These are phyloP conservation scores for Antrodiella citrinella DNA, from an alignment of 768 basidiomycete genomes.

Conservation along the genomic window DNA sequence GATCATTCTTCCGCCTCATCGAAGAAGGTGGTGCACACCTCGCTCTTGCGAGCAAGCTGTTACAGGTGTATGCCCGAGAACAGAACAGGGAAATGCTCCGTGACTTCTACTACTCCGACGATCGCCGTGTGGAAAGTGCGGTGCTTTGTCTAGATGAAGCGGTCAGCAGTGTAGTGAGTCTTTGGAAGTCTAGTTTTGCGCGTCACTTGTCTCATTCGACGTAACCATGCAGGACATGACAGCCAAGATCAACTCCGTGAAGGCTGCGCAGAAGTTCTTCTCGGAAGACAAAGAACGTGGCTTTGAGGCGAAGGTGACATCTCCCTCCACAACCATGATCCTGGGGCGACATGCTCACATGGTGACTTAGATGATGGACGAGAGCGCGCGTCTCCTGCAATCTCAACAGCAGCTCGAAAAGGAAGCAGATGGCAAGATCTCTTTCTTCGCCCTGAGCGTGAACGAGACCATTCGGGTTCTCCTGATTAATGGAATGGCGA, in stretches of 20 bases:
- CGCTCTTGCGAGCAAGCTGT: constrained; percentile 63
- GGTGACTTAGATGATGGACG: constrained; percentile 95
- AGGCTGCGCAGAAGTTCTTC: constrained; percentile 86
- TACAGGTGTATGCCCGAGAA: constrained; percentile 87
- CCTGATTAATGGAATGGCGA: constrained; percentile 70
- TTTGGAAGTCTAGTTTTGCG: not conserved
- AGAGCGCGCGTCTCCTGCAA: constrained; percentile 64
- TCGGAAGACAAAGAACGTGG: constrained; percentile 86
- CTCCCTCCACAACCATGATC: constrained; percentile 5
- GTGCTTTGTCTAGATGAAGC: constrained; percentile 85
- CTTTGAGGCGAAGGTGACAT: constrained; percentile 84
- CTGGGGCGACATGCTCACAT: no score
- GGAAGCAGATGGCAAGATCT: constrained; percentile 70
- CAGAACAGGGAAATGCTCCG: constrained; percentile 87
- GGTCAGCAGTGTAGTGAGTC: constrained; percentile 47
- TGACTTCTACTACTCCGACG: constrained; percentile 98
- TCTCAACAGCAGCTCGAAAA: constrained; percentile 85
- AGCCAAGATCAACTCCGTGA: constrained; percentile 64
- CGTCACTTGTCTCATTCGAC: constrained; percentile 1
- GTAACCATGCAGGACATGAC: constrained; percentile 51
- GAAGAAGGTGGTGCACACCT: constrained; percentile 81
- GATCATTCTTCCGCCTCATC: constrained; percentile 89
- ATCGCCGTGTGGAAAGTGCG: constrained; percentile 89
- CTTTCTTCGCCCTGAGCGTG: constrained; percentile 77
- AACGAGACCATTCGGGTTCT: constrained; percentile 81